A percentile compares a stretch with the other conserved stretches of the same genome.
phyloP scores from a whole-genome alignment of 495 filamentous ascomycete genomes.

The Pyrenula aspistea region DNA sequence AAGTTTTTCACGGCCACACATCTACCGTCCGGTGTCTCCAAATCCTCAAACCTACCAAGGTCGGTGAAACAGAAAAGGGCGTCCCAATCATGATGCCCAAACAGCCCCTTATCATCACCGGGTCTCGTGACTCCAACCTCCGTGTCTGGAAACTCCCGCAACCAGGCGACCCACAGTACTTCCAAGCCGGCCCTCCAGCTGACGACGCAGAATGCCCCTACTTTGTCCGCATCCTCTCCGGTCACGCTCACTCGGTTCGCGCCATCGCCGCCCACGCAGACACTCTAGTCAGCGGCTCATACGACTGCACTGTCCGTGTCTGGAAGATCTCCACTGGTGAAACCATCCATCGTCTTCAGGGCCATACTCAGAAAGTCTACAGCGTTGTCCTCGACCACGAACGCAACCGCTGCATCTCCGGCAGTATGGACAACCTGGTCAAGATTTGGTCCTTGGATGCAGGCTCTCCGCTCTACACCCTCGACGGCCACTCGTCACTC shows the following conservation, averaged over 20 bases:
- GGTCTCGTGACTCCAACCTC: constrained; percentile 87
- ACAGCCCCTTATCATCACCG: constrained; percentile 90
- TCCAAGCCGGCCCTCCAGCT: constrained; percentile 59
- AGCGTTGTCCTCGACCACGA: constrained; percentile 91
- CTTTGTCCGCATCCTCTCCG: constrained; percentile 76
- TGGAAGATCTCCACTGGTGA: constrained; percentile 97
- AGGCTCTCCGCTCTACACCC: constrained; percentile 70
- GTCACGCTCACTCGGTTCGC: constrained; percentile 90
- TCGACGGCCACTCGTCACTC: constrained; percentile 89
- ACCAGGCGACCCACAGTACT: constrained; percentile 58
- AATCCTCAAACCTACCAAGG: constrained; percentile 77
- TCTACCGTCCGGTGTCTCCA: constrained; percentile 94
- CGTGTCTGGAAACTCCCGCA: constrained; percentile 94
- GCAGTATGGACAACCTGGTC: constrained; percentile 95
- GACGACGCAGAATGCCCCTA: constrained; percentile 86
- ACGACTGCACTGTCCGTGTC: constrained; percentile 90
- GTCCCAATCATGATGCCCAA: constrained; percentile 77
- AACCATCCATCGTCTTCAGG: constrained; percentile 72
- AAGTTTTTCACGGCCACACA: constrained; percentile 94
- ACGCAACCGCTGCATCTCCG: constrained; percentile 91
- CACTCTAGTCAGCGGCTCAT: constrained; percentile 96
- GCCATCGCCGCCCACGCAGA: constrained; percentile 94
- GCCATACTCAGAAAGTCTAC: constrained; percentile 90
- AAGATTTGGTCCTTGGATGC: constrained; percentile 98
- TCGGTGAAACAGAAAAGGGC: constrained; percentile 62